Evolutionary conservation across 2,329 filamentous ascomycete genomes (phyloP), one percentile per base, ranked within the genome.

Genomic region (Aspergillus sp.): DNA sequence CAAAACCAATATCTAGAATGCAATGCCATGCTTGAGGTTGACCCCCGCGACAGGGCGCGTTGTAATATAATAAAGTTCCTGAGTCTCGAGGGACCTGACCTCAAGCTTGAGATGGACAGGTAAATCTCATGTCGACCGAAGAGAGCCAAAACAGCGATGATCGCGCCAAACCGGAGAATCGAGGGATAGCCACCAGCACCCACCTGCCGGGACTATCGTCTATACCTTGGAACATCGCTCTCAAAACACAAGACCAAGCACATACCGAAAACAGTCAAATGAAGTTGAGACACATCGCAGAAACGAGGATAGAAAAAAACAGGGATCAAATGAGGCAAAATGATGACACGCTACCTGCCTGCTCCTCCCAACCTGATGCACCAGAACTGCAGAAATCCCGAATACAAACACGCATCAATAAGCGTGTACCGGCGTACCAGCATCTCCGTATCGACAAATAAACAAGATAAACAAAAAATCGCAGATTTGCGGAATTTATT

Each of bases 321-420:
- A 41, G 51, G 57, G 54, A 64, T 63, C 57, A 64, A 66, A 66
- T 62, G 64, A 61, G 65, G 62, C 60, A 62, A 74, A 74, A 68
- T 71, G 68, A 72, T 66, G 65, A 73, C 72, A 71, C 71, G 71
- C 72, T 73, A 70, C 72, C 71, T 65, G 71, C 73, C 73, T 71
- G 73, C 73, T 75, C 73, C 73, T 73, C 71, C 71, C 72, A 71
- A 74, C 72, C 71, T 62, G 68, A 75, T 75, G 73, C 73, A 75
- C 73, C 73, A 67, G 66, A 74, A 74, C 71, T 69, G 69, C 71
- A 71, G 64, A 73, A 53, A 74, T 72, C 71, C 73, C 73, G 72
- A 74, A 73, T 74, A 74, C 71, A 75, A 75, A 74, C 68, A 69
- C 71, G 70, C 69, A 71, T 69, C 68, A 72, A 72, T 70, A 63